Evolutionary conservation across 1,284 basidiomycete genomes (phyloP).

Genomic region (Prillingera fragicola): DNA sequence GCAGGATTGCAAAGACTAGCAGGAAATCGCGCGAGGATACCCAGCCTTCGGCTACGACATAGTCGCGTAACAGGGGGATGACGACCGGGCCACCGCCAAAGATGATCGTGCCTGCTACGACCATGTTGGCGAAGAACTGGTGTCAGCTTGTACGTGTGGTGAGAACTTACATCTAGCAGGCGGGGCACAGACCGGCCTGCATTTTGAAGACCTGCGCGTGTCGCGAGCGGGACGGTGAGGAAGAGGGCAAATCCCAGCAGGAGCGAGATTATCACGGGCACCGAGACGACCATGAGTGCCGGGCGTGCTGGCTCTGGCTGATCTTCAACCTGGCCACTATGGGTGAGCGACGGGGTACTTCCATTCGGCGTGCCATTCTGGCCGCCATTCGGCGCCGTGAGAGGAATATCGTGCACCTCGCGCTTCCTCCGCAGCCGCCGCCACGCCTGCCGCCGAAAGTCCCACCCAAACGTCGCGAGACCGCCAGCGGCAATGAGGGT

Average conservation of each 20-base stretch:
- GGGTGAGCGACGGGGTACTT: not conserved
- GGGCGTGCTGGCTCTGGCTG: not conserved
- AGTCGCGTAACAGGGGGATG: slow-evolving; percentile 56
- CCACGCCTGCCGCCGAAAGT: slow-evolving; percentile 24
- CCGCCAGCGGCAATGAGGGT: slow-evolving; percentile 44
- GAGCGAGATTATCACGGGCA: slow-evolving; percentile 23
- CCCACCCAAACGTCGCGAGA: slow-evolving; percentile 35
- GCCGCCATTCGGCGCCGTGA: not conserved
- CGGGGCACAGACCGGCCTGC: slow-evolving; percentile 31
- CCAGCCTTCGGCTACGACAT: slow-evolving; percentile 54
- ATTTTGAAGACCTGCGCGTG: slow-evolving; percentile 37
- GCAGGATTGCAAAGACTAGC: slow-evolving; percentile 56
- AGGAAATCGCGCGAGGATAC: slow-evolving; percentile 53
- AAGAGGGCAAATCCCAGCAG: slow-evolving; percentile 43
- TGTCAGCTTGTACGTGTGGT: not conserved
- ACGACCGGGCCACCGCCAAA: slow-evolving; percentile 61
- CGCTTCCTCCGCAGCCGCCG: not conserved
- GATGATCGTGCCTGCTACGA: slow-evolving; percentile 54
- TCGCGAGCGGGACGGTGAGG: slow-evolving; percentile 30
- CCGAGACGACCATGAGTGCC: slow-evolving; percentile 33
- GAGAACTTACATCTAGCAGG: slow-evolving; percentile 33
- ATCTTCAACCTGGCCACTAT: no score
- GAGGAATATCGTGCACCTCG: not conserved
- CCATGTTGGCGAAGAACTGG: slow-evolving; percentile 50
- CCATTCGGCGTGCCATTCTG: not conserved